Base-by-base conservation (phyloP, 345 rosid species). In the Clarkia xantiana region DNA sequence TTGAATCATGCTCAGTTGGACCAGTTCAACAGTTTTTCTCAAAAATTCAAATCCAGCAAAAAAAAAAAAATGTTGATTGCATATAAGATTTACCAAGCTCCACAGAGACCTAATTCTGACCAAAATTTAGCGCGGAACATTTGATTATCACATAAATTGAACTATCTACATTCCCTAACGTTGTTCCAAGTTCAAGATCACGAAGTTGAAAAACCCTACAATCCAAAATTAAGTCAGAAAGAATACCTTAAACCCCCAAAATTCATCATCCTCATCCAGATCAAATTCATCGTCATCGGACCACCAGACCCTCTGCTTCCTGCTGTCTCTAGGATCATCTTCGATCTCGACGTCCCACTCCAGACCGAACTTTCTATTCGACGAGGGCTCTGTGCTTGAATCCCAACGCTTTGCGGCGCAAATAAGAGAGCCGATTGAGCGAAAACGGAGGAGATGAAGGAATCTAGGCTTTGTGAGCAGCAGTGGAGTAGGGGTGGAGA, bases 221-320 rank as follows among this genome's bases (percentile, higher is more conserved):
- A 10, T n/a, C 44, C 6, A 49, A 49, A 4, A 13, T 19, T 11
- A 44, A 40, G 6, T 20, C 42, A 22, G 38, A 29, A 29, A 29
- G 36, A 29, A 29, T 64, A 88, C 97, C 97, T 81, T 76, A 41
- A 81, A 71, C 39, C 75, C 47, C 76, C 71, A 75, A 64, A 71
- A 66, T 62, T 76, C 77, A 17, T 65, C 71, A 9, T 69, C 78
- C 42, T 65, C 78, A 0, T 64, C 82, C 13, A 13, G 15, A 7
- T 18, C 65, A 67, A 53, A 59, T 17, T 55, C 69, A 46, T 62
- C 76, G 39, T 59, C 66, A 11, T 57, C 70, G 15, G 76, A 62
- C 83, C 87, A 80, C 51, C 73, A 76, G 10, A 3, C 53, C 61
- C 70, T 72, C 74, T 59, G 54, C 61, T 74, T 68, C 55, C 52